Evolutionary conservation across 306 rosid genomes (phyloP), one percentile per base, ranked within the genome.

Genomic region (Crataegus laevigata): DNA sequence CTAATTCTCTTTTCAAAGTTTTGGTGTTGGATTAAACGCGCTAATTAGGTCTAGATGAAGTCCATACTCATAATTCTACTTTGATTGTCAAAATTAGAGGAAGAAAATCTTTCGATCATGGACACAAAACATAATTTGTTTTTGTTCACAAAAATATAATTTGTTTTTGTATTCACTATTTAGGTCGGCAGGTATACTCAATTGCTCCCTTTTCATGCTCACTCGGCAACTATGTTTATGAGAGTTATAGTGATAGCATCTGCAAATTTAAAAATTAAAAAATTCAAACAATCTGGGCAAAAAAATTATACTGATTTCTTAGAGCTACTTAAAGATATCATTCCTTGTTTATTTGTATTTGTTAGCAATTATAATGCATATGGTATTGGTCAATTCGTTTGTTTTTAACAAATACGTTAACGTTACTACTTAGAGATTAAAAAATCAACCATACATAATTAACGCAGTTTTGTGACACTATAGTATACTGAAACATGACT

Each of bases 21-120:
- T 30, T 59, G 45, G 43, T 77, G 43, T 73, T 82, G 79, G 82
- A 24, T 10, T 34, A 78, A 45, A 77, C 82, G 73, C 79, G 77
- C 60, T 62, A 40, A 73, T 69, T 68, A 51, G 45, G 82, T 77
- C 75, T 42, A 22, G 24, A 73, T 5, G 63, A 66, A 36, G 22
- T 28, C 19, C 26, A 47, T 34, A 58, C 26, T 57, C 71, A 75
- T 22, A 75, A 8, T 51, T 63, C 76, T 68, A 59, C 55, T 73
- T 15, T 47, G 54, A 18, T 47, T 7, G 54, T 57, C 43, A 61
- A 71, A 22, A 34, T 32, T 10, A 3, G 6, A 18, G 18, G 15
- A 17, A 11, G 38, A 28, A 38, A 34, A n/a, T 7, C 21, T 26
- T 57, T 22, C 66, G 1, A 60, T 25, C 18, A 25, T 24, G 25